phyloP scores from a whole-genome alignment of 495 filamentous ascomycete species.

The Pseudotulostoma volvatum region DNA sequence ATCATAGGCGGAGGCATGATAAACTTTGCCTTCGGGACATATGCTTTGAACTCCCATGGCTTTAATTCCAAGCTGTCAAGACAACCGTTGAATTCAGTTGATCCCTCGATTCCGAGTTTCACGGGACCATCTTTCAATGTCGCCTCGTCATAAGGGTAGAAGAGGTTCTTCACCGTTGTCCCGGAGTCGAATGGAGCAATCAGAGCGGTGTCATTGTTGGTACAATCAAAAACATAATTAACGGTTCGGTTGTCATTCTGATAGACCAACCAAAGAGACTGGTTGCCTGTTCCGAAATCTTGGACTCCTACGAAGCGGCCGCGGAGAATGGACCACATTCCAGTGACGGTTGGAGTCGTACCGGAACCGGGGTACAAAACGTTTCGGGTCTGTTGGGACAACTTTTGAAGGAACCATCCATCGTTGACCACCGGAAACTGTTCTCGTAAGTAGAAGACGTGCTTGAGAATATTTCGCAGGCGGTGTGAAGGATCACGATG shows the following conservation, averaged over 20 bases:
- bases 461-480: conserved; percentile 48
- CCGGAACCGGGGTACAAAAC: conserved; percentile 38
- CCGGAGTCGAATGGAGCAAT: conserved; percentile 40
- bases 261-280: conserved; percentile 52
- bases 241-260: conserved; percentile 40
- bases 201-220: conserved; percentile 26
- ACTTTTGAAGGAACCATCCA: conserved; percentile 41
- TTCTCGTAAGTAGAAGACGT: conserved; percentile 47
- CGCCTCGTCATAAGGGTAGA: conserved; percentile 43
- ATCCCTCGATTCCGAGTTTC: conserved; percentile 26
- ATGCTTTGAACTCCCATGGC: conserved; percentile 45
- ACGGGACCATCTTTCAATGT: conserved; percentile 23
- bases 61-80: conserved; percentile 32
- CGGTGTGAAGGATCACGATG: conserved; percentile 56
- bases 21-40: conserved; percentile 37
- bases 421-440: conserved; percentile 46
- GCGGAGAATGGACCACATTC: conserved; percentile 50
- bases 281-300: conserved; percentile 34
- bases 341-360: conserved; percentile 40
- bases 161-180: conserved; percentile 45
- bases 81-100: conserved; percentile 38
- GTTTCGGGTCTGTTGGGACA: conserved; percentile 42
- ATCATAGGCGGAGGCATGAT: conserved; percentile 43
- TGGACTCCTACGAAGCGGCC: conserved; percentile 34
- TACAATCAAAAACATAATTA: conserved; percentile 44